Conservation (phyloP, 2,329 filamentous ascomycete species). For the Thelonectria olida region DNA sequence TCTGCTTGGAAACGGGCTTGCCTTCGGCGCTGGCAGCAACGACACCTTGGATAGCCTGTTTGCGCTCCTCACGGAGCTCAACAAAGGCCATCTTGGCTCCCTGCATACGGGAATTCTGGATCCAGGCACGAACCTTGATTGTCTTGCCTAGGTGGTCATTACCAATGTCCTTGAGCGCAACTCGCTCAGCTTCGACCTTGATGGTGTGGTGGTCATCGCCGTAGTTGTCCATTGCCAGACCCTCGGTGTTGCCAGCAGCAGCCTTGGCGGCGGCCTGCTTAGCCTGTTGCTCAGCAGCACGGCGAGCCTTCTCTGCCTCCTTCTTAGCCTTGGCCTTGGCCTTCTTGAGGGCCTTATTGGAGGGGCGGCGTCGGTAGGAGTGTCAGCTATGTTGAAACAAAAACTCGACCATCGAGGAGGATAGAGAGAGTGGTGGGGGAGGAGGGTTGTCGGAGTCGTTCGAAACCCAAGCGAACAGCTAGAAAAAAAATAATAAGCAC, state of each 20-base stretch:
- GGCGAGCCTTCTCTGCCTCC: constrained; percentile 80
- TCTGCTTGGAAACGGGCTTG: constrained; percentile 76
- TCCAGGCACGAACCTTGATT: constrained; percentile 80
- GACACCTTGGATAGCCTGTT: constrained; percentile 85
- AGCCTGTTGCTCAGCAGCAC: constrained; percentile 79
- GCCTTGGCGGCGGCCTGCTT: constrained; percentile 74
- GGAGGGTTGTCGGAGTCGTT: constrained; percentile 12
- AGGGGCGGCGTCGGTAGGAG: constrained; percentile 29
- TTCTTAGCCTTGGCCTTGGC: constrained; percentile 87
- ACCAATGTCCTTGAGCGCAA: constrained; percentile 70
- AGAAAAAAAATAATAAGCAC: constrained; percentile 14
- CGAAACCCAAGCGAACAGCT: constrained; percentile 8
- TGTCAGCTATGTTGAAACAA: constrained; percentile 33
- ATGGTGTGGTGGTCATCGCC: constrained; percentile 72
- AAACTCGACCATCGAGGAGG: constrained; percentile 4
- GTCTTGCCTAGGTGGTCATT: constrained; percentile 74
- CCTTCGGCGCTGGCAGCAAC: constrained; percentile 74
- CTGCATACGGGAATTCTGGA: constrained; percentile 89
- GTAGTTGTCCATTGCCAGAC: constrained; percentile 81
- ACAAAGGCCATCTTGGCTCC: constrained; percentile 92
- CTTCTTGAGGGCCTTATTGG: constrained; percentile 80
- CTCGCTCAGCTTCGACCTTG: constrained; percentile 63
- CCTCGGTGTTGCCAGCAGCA: constrained; percentile 71
- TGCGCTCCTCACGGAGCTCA: constrained; percentile 79
- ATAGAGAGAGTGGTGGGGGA: constrained; percentile 5